Conservation (phyloP, 495 filamentous ascomycete species). For the Aspergillus incahuasiensis region DNA sequence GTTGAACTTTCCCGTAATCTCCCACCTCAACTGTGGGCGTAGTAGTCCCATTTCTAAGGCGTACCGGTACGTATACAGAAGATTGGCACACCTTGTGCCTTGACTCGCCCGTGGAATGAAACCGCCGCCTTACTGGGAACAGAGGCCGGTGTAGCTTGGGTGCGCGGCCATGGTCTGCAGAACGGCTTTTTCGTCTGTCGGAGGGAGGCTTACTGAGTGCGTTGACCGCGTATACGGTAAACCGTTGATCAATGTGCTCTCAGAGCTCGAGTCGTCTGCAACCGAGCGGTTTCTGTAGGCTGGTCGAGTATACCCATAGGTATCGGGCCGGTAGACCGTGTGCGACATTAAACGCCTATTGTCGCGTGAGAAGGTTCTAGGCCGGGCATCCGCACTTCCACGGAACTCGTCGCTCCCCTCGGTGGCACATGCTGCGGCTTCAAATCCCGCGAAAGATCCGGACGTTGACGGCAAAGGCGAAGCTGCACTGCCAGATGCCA, state of each 20-base stretch:
- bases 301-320: conserved; percentile 33
- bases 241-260: conserved; percentile 32
- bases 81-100: not conserved
- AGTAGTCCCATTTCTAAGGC: not conserved
- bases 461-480: conserved; percentile 10
- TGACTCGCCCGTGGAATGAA: conserved; percentile 4
- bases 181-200: conserved; percentile 18
- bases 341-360: conserved; percentile 22
- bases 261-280: conserved; percentile 11
- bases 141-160: conserved; percentile 23
- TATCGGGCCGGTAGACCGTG: conserved; percentile 22
- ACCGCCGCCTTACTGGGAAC: conserved; percentile 25
- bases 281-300: conserved; percentile 16
- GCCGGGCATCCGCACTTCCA: conserved; percentile 11
- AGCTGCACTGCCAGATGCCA: conserved; percentile 18
- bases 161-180: conserved; percentile 18
- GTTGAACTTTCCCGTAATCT: not conserved
- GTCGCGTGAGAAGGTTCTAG: conserved; percentile 22
- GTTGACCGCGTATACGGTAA: conserved; percentile 35
- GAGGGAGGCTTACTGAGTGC: conserved; percentile 17
- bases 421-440: conserved; percentile 4
- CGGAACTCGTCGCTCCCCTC: conserved; percentile 23
- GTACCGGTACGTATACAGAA: not conserved
- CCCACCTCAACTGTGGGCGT: not conserved
- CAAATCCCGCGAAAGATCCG: conserved; percentile 18